These are phyloP conservation scores for Colletotrichum tropicicola DNA, from an alignment of 2,329 filamentous ascomycete genomes.

Conservation along the genomic window DNA sequence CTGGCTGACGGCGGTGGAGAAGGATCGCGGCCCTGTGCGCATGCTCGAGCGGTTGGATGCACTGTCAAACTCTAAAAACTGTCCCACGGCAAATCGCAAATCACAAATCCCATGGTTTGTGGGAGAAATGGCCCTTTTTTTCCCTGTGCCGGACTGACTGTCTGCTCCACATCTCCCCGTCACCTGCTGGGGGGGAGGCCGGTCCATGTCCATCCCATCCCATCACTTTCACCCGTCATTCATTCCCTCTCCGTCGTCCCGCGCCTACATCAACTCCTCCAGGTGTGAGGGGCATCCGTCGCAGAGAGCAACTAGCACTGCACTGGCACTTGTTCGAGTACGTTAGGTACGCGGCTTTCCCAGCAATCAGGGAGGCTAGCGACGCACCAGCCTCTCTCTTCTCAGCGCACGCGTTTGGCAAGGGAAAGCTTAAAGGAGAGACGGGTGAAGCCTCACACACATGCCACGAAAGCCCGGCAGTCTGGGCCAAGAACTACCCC, in stretches of 20 bases:
- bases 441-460: background rate
- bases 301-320: too few relatives aligned
- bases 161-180: constrained; percentile 1
- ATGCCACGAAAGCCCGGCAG: background rate
- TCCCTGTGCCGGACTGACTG: too few relatives aligned
- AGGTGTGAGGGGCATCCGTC: too few relatives aligned
- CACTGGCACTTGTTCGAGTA: too few relatives aligned
- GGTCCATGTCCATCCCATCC: background rate
- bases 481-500: too few relatives aligned
- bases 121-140: background rate
- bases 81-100: background rate
- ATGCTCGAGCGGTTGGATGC: constrained; percentile 5
- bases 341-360: background rate
- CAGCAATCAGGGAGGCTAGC: background rate
- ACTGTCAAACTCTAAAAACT: constrained; percentile 11
- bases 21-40: too few relatives aligned
- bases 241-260: background rate
- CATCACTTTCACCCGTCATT: constrained; percentile 2
- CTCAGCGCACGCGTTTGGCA: background rate
- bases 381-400: background rate
- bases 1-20: too few relatives aligned
- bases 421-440: background rate
- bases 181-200: too few relatives aligned
- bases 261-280: too few relatives aligned
- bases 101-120: constrained; percentile 19